phyloP scores from a whole-genome alignment of 1,284 basidiomycete genomes.

The Apiotrichum laibachii region DNA sequence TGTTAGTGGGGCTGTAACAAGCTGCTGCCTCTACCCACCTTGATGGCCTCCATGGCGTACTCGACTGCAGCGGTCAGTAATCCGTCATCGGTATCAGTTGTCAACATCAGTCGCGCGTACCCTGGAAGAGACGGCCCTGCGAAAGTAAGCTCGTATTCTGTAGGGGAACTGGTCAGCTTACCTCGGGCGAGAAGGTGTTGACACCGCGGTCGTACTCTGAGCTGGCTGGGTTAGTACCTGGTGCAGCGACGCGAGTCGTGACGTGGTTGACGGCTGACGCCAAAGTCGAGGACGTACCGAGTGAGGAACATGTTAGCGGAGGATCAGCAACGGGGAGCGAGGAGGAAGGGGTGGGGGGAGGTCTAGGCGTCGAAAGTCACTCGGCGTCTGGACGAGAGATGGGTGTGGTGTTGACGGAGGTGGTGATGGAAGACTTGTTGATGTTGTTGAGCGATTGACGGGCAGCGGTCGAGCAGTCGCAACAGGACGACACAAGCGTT shows the following conservation, averaged over 20 bases:
- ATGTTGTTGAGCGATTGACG: too few relatives aligned
- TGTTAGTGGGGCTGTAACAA: conserved; percentile 5
- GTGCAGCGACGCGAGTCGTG: neutral
- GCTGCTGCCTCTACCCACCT: conserved; percentile 57
- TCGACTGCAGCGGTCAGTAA: conserved; percentile 64
- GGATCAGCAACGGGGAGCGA: neutral
- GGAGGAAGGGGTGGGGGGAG: neutral
- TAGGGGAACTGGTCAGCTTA: conserved; percentile 23
- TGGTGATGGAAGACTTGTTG: too few relatives aligned
- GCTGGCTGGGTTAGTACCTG: conserved; percentile 24
- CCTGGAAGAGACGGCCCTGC: conserved; percentile 55
- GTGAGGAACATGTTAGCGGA: conserved; percentile 48
- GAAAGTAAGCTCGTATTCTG: conserved; percentile 18
- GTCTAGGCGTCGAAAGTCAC: neutral
- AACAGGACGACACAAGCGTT: too few relatives aligned
- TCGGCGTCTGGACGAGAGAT: too few relatives aligned
- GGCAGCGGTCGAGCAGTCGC: too few relatives aligned
- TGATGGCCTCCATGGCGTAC: conserved; percentile 98
- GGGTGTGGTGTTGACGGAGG: too few relatives aligned
- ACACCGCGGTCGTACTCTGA: conserved; percentile 78
- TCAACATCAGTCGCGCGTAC: conserved; percentile 30
- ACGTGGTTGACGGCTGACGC: neutral
- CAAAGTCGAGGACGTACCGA: conserved; percentile 30
- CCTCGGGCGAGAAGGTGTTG: conserved; percentile 98
- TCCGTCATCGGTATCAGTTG: too few relatives aligned